Evolutionary conservation across 2,329 filamentous ascomycete species (phyloP).

Genomic region (Ceratocystis harringtonii): DNA sequence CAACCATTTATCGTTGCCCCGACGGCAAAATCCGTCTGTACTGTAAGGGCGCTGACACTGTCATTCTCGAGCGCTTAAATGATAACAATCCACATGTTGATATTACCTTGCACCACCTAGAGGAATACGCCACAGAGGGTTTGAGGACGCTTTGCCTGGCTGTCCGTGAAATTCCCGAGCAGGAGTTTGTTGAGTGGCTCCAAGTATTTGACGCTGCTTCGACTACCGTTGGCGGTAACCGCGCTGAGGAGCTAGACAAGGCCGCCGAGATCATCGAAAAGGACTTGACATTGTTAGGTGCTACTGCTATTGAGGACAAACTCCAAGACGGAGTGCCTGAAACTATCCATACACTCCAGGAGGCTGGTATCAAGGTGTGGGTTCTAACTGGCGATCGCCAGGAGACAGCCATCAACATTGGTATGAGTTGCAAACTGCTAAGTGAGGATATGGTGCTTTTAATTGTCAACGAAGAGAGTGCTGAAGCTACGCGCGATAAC

Average conservation of each 20-base stretch:
- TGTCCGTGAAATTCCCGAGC: conserved; percentile 81
- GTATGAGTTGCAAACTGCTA: conserved; percentile 97
- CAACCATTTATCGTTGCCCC: conserved; percentile 87
- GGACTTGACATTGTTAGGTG: conserved; percentile 78
- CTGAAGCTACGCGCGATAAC: conserved; percentile 69
- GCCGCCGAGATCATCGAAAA: conserved; percentile 90
- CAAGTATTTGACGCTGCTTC: conserved; percentile 73
- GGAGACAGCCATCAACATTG: conserved; percentile 98
- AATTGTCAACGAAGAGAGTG: conserved; percentile 83
- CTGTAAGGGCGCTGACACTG: conserved; percentile 93
- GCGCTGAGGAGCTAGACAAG: conserved; percentile 91
- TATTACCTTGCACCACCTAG: conserved; percentile 81
- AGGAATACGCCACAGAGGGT: conserved; percentile 95
- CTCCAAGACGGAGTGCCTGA: conserved; percentile 95
- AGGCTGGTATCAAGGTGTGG: conserved; percentile 97
- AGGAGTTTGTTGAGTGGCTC: conserved; percentile 78
- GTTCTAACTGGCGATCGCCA: conserved; percentile 94
- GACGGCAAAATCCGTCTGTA: conserved; percentile 91
- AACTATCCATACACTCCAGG: conserved; percentile 92
- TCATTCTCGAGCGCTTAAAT: conserved; percentile 81
- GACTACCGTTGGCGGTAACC: conserved; percentile 82
- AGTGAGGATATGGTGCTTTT: conserved; percentile 97
- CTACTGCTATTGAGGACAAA: conserved; percentile 93
- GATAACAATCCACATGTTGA: conserved; percentile 77
- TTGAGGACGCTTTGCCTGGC: conserved; percentile 87